Conservation (phyloP, 148 eudicot species). For the Arbutus unedo region DNA sequence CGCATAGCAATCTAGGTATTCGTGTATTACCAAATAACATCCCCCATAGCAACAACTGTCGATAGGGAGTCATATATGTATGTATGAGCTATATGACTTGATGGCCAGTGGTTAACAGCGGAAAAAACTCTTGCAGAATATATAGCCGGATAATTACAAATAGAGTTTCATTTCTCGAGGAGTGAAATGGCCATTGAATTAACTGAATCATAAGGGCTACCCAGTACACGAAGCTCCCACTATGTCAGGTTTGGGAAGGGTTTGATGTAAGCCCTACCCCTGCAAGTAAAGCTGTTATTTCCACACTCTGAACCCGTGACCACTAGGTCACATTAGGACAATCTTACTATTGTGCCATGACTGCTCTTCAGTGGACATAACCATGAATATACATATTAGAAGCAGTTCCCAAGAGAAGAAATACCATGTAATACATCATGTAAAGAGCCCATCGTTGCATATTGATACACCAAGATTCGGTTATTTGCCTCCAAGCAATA, state of each 20-base stretch:
- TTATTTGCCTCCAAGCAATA: constrained; percentile 60
- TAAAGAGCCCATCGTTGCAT: constrained; percentile 61
- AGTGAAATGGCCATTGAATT: not conserved
- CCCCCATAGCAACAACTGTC: not conserved
- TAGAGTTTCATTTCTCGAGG: too few species aligned
- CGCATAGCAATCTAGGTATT: not conserved
- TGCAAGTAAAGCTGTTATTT: too few species aligned
- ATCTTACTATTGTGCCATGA: too few species aligned
- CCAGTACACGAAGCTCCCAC: too few species aligned
- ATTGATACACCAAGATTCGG: constrained; percentile 61
- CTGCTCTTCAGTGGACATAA: too few species aligned
- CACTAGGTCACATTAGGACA: too few species aligned
- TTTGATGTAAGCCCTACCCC: too few species aligned
- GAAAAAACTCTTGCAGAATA: not conserved
- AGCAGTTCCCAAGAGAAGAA: not conserved
- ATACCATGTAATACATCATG: constrained; percentile 65
- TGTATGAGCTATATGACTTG: not conserved
- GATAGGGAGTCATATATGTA: not conserved
- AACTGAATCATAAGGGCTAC: not conserved
- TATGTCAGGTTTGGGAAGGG: too few species aligned
- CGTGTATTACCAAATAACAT: not conserved
- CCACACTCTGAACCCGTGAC: too few species aligned
- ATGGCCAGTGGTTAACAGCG: not conserved
- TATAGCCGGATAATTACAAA: not conserved
- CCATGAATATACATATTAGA: not conserved